Base-by-base conservation (phyloP, 305 asterid species). In the Petunia hybrid region DNA sequence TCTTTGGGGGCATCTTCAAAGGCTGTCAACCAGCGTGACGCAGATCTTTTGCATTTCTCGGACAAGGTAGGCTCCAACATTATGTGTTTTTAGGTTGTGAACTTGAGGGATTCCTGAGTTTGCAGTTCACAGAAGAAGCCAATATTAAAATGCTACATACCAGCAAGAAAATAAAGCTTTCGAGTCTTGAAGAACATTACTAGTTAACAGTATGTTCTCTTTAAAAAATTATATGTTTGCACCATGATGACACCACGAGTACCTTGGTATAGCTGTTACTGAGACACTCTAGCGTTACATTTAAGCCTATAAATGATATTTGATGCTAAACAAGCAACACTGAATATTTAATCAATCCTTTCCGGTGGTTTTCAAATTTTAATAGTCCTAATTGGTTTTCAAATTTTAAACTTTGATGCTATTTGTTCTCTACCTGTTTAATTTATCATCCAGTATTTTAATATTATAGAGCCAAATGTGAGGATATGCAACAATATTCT, bases 41-140 rank as follows among this genome's bases (percentile, higher is more conserved):
- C 99, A 67, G 99, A 97, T 91, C 93, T 97, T 40, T 75, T 97
- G 78, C 98, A 97, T 82, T 97, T 91, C 81, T 93, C 98, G 98
- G 91, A 94, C 82, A 97, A 97, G 98, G 98, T 97, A 84, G 35
- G 78, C 43, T 36, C 42, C 8, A 4, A 10, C 6, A 35, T 63
- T 31, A 22, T 4, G 12, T 36, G 6, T 9, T 8, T 62, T 63
- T 1, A 45, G 42, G 60, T 46, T 46, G n/a, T n/a, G 45, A 12
- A 48, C 78, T 71, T 57, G n/a, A 48, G 43, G 48, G 43, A 71
- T 71, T 71, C 43, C 5, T 3, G 62, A 48, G 61, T 48, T 51
- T 73, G 61, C 45, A 36, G 7, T 13, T 6, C 2, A 51, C 63
- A 73, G 48, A 51, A 73, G 63, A 73, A 73, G 7, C 61, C 31